Evolutionary conservation across 2,329 filamentous ascomycete species (phyloP).

Genomic region (Grosmannia clavigera): DNA sequence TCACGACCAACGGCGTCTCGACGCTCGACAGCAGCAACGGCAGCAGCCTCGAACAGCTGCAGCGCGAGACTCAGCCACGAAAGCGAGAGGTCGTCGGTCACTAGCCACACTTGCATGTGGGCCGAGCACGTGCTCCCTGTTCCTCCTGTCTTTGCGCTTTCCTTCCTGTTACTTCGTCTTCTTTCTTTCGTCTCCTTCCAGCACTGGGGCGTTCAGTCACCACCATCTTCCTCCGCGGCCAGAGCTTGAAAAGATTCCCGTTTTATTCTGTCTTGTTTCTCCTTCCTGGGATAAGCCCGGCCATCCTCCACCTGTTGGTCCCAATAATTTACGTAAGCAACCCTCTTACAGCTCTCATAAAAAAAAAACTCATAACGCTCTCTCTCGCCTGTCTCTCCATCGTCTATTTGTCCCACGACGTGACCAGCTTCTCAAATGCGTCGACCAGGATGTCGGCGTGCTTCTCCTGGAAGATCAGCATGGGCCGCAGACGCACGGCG

Average conservation of each 20-base stretch:
- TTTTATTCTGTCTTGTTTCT: too few relatives aligned
- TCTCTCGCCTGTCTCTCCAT: not conserved
- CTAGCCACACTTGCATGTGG: not conserved
- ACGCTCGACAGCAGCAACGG: too few relatives aligned
- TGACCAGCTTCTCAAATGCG: slow-evolving; percentile 61
- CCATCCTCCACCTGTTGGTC: not conserved
- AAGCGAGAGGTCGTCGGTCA: not conserved
- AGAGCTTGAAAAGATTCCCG: too few relatives aligned
- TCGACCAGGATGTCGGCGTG: slow-evolving; percentile 81
- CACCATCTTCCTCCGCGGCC: too few relatives aligned
- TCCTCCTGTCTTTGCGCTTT: too few relatives aligned
- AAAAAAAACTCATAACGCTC: not conserved
- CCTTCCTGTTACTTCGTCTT: too few relatives aligned
- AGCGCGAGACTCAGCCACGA: not conserved
- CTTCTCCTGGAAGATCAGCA: slow-evolving; percentile 85
- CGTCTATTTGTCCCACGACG: slow-evolving; percentile 18
- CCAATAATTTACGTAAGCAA: not conserved
- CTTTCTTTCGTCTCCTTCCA: too few relatives aligned
- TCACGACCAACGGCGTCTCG: too few relatives aligned
- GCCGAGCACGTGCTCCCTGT: too few relatives aligned
- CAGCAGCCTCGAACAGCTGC: not conserved
- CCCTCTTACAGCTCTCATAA: not conserved
- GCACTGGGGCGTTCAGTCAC: too few relatives aligned
- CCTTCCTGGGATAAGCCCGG: too few relatives aligned
- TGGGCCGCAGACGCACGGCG: slow-evolving; percentile 72